Evolutionary conservation across 352 stramenopile genomes (phyloP), one percentile per base, ranked within the genome.

Genomic region (Globisporangium splendens): DNA sequence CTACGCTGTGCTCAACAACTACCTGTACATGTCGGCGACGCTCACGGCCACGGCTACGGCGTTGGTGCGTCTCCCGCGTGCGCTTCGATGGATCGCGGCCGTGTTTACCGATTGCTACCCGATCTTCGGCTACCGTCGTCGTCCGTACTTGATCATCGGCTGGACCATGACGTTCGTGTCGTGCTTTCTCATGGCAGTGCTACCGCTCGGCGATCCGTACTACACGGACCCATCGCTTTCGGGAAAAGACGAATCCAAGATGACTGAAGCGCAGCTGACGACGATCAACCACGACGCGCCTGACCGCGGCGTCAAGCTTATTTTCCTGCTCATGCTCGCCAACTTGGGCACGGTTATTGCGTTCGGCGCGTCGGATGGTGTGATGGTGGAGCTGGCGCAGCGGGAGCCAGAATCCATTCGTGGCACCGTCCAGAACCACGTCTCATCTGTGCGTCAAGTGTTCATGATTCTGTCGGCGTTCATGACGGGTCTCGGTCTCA

Each of bases 101-200:
- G 70, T 94, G 35, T 67, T 95, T n/a, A 85, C 70, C 17, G 88
- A 96, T 62, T 89, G 73, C 61, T 82, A 83, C 52, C 88, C 88
- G 12, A 89, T 96, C 59, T 85, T 76, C 57, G 82, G 85, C 46
- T 89, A 88, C 59, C 86, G 81, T 5, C 72, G 86, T 12, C 87
- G 87, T 8, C 78, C 86, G 43, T 96, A 96, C 62, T 69, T 95
- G 53, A 74, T 89, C 22, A 60, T 89, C 17, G 88, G 88, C 17
- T 87, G 76, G 77, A 35, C 46, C 44, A 33, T 82, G 33, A 65
- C 68, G 15, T 77, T 74, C 62, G 52, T 72, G 22, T 66, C 60
- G 39, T 77, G 73, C 39, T 65, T 83, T 18, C 24, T 77, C 52
- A 83, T 83, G 76, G 73, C 73, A 2, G 63, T 75, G 21, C 11